A percentile compares a stretch with the other conserved stretches of the same genome.
phyloP scores from a whole-genome alignment of 2,329 filamentous ascomycete species.

The Pseudogymnoascus sp. region DNA sequence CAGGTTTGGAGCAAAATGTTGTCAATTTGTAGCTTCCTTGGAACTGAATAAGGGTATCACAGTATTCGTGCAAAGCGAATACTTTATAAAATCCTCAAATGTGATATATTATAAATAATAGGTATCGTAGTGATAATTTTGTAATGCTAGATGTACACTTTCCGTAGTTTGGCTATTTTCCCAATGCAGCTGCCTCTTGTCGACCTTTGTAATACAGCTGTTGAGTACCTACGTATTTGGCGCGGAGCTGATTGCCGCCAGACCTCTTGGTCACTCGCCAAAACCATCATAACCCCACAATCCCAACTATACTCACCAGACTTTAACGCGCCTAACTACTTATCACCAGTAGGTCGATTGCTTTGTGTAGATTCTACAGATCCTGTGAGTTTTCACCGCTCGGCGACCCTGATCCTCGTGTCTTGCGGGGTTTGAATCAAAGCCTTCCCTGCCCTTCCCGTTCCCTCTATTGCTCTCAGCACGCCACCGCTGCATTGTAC shows the following conservation, averaged over 20 bases:
- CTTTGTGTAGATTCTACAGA: slow-evolving; percentile 6
- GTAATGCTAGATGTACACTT: slow-evolving; percentile 3
- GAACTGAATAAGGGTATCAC: background rate
- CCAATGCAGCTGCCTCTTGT: slow-evolving; percentile 4
- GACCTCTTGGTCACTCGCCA: slow-evolving; percentile 14
- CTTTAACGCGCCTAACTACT: slow-evolving; percentile 5
- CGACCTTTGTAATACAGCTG: slow-evolving; percentile 7
- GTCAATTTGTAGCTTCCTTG: slow-evolving; percentile 4
- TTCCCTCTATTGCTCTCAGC: background rate
- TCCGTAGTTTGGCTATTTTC: background rate
- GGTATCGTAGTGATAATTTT: background rate
- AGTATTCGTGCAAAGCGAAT: background rate
- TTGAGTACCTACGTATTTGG: slow-evolving; percentile 9
- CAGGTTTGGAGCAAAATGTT: background rate
- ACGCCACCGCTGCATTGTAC: slow-evolving; percentile 3
- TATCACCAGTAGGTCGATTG: slow-evolving; percentile 6
- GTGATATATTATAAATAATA: background rate
- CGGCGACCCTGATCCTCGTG: background rate
- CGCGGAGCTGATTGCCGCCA: slow-evolving; percentile 10
- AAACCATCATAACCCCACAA: slow-evolving; percentile 18
- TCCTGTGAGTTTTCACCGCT: background rate
- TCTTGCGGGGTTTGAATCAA: slow-evolving; percentile 1
- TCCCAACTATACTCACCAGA: slow-evolving; percentile 10
- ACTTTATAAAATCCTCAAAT: background rate
- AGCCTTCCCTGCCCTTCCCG: background rate